A percentile compares a stretch with the other conserved stretches of the same genome.
These are phyloP conservation scores for Ailanthus altissimus DNA, from an alignment of 345 rosid species.

Conservation along the genomic window DNA sequence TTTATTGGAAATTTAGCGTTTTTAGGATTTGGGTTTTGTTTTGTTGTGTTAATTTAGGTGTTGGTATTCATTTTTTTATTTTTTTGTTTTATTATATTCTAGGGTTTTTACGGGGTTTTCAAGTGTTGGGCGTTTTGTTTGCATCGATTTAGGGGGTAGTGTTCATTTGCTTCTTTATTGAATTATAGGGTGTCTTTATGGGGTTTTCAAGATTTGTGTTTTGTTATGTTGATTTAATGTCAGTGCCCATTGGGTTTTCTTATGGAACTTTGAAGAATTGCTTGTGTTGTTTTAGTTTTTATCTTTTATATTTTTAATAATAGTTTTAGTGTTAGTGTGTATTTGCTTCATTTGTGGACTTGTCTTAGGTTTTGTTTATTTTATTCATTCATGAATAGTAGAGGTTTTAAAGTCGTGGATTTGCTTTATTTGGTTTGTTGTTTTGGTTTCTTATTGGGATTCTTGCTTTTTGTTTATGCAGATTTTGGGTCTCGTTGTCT, in stretches of 20 bases:
- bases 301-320: no score
- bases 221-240: not conserved
- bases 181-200: not conserved
- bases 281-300: not conserved
- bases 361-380: not conserved
- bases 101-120: not conserved
- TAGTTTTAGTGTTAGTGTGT: not conserved
- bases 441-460: not conserved
- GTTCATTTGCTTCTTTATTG: not conserved
- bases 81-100: not conserved
- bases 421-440: not conserved
- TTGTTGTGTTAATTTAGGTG: not conserved
- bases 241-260: not conserved
- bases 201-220: not conserved
- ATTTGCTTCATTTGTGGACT: not conserved
- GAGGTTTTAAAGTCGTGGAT: not conserved
- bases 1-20: not conserved
- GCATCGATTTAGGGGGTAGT: not conserved
- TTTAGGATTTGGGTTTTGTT: not conserved
- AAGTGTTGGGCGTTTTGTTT: not conserved
- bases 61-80: not conserved
- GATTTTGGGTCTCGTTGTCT: conserved; percentile 11
- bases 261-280: not conserved
- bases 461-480: conserved; percentile 18
- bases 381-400: not conserved